These are phyloP conservation scores for Xylaria multiplex DNA, from an alignment of 2,329 filamentous ascomycete species.

Conservation along the genomic window DNA sequence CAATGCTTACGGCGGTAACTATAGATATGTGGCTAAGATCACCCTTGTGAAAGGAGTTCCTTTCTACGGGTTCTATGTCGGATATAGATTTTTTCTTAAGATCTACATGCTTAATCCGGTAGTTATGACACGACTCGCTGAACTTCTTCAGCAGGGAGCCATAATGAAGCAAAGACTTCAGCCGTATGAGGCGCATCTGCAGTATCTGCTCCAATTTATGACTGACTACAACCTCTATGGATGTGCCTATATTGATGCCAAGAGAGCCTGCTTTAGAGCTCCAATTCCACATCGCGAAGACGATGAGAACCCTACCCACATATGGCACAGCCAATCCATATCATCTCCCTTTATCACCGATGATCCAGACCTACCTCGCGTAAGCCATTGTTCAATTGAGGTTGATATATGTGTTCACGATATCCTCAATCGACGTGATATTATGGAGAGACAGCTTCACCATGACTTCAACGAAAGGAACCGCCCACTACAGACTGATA, in stretches of 20 bases:
- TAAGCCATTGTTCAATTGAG: constrained; percentile 89
- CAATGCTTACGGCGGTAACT: constrained; percentile 73
- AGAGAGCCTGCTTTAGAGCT: constrained; percentile 75
- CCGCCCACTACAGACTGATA: constrained; percentile 69
- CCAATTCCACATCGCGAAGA: constrained; percentile 78
- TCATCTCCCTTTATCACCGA: constrained; percentile 67
- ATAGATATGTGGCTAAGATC: constrained; percentile 85
- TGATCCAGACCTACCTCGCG: constrained; percentile 72
- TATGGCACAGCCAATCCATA: constrained; percentile 85
- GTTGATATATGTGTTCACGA: constrained; percentile 89
- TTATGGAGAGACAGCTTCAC: constrained; percentile 81
- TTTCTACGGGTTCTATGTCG: constrained; percentile 95
- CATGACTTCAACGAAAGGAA: constrained; percentile 84
- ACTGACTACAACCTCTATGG: constrained; percentile 97
- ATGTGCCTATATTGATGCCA: constrained; percentile 83
- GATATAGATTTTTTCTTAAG: constrained; percentile 90
- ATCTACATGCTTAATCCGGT: constrained; percentile 91
- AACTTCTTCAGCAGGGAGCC: constrained; percentile 86
- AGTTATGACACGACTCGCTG: constrained; percentile 86
- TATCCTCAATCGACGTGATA: constrained; percentile 82
- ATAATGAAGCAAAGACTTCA: constrained; percentile 87
- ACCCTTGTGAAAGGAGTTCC: constrained; percentile 92
- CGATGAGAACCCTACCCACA: constrained; percentile 67
- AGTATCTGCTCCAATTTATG: constrained; percentile 97
- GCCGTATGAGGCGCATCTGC: constrained; percentile 92